Evolutionary conservation across 257 asterid species (phyloP).

Genomic region (Solanum chilense): DNA sequence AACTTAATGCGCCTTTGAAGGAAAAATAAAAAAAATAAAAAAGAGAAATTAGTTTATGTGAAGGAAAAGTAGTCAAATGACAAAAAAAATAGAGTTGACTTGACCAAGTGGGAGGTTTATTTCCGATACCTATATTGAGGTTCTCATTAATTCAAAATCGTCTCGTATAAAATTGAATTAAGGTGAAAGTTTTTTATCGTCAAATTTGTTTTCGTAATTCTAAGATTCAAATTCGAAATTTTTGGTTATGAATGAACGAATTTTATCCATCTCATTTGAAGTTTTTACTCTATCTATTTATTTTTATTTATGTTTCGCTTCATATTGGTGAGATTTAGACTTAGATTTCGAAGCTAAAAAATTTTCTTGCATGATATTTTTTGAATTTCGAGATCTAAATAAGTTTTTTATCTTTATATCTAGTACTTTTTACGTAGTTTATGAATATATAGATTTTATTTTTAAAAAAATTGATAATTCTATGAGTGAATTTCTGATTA

Average conservation of each 20-base stretch:
- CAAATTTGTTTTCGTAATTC: neutral
- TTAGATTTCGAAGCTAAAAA: neutral
- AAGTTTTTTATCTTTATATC: no score
- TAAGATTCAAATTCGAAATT: neutral
- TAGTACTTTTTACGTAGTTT: no score
- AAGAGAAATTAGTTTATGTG: neutral
- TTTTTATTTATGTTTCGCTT: neutral
- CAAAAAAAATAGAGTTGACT: neutral
- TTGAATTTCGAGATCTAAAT: neutral
- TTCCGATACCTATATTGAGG: neutral
- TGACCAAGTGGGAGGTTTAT: neutral
- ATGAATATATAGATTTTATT: no score
- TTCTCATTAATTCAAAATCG: neutral
- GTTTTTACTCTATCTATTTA: neutral
- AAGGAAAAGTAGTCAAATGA: neutral
- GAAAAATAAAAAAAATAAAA: no score
- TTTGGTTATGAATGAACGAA: neutral
- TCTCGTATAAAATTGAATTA: neutral
- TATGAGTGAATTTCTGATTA: no score
- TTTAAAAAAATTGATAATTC: no score
- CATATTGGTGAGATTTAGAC: neutral
- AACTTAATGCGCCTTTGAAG: neutral
- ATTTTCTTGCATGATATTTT: neutral
- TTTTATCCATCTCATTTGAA: neutral
- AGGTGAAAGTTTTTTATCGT: neutral